Conservation (phyloP, 805 yeast species). For the Ogataea thermomethanolica region DNA sequence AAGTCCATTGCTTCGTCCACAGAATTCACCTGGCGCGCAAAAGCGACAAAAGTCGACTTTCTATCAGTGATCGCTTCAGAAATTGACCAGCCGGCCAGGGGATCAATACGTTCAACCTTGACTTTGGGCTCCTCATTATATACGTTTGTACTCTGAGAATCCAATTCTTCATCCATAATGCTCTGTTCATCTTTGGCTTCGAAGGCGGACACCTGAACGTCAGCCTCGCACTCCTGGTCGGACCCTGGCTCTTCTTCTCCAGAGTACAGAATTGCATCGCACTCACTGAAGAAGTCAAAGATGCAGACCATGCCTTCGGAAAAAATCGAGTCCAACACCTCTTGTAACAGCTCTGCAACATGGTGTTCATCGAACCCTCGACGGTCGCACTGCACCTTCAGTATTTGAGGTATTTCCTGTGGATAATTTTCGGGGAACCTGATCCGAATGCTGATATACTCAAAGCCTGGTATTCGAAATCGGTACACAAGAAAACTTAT, state of each 20-base stretch:
- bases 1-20: slow-evolving; percentile 63
- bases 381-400: slow-evolving; percentile 44
- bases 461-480: slow-evolving; percentile 59
- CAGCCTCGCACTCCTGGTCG: slow-evolving; percentile 25
- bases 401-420: slow-evolving; percentile 52
- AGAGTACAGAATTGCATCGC: slow-evolving; percentile 49
- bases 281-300: slow-evolving; percentile 71
- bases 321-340: slow-evolving; percentile 52
- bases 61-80: slow-evolving; percentile 81
- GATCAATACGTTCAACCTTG: slow-evolving; percentile 32
- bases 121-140: background rate
- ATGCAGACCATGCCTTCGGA: slow-evolving; percentile 66
- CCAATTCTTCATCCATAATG: background rate
- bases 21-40: slow-evolving; percentile 57
- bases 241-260: slow-evolving; percentile 26
- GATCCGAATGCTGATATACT: slow-evolving; percentile 56
- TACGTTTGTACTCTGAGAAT: too few relatives aligned
- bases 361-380: slow-evolving; percentile 43
- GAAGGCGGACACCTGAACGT: background rate
- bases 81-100: slow-evolving; percentile 67
- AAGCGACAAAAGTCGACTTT: slow-evolving; percentile 81
- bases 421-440: slow-evolving; percentile 77
- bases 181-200: background rate
- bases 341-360: slow-evolving; percentile 44
- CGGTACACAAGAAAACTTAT: slow-evolving; percentile 41